Base-by-base conservation (phyloP, 495 filamentous ascomycete genomes). In the Annulohypoxylon moriforme region DNA sequence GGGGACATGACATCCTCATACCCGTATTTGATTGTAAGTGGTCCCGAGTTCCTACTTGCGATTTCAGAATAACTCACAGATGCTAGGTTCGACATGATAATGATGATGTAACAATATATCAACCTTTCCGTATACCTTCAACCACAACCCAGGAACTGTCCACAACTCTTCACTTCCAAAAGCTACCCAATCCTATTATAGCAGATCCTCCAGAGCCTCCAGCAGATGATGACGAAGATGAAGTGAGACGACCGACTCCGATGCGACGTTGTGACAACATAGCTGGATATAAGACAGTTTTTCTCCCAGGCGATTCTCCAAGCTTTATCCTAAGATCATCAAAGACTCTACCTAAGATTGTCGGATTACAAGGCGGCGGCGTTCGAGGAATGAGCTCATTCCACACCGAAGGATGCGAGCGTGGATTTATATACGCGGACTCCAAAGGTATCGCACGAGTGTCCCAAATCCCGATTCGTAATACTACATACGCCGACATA, bases 91-190 rank as follows among this genome's bases (percentile, higher is more conserved):
- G 95, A 29, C 91, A 92, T 44, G 85, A 85, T 10, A 90, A 87
- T 66, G 90, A 97, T 64, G 94, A 98, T 73, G 78, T 98, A 4
- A 89, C 89, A n/a, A 84, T 98, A 49, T 99, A 98, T 75, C 89
- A 93, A 76, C 93, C 94, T 0, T 94, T 90, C 76, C 83, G 85
- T 6, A 76, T 85, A 64, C 78, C 78, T 58, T 74, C 74, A 31
- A 56, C 72, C 67, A 59, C 77, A 27, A 65, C 65, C 9, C 18
- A 63, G 24, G 75, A 74, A 0, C 79, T 87, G 10, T 77, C 79
- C 11, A 76, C 85, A 44, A 81, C 79, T 6, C 79, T 98, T 11
- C 87, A 89, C 55, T 98, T 97, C 72, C 79, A 89, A 13, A 97
- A 96, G 72, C 81, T 94, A n/a, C 76, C 83, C 66, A 86, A 94